A percentile compares a stretch with the other conserved stretches of the same genome.
These are phyloP conservation scores for Fusarium setosum DNA, from an alignment of 2,329 filamentous ascomycete genomes.

Conservation along the genomic window DNA sequence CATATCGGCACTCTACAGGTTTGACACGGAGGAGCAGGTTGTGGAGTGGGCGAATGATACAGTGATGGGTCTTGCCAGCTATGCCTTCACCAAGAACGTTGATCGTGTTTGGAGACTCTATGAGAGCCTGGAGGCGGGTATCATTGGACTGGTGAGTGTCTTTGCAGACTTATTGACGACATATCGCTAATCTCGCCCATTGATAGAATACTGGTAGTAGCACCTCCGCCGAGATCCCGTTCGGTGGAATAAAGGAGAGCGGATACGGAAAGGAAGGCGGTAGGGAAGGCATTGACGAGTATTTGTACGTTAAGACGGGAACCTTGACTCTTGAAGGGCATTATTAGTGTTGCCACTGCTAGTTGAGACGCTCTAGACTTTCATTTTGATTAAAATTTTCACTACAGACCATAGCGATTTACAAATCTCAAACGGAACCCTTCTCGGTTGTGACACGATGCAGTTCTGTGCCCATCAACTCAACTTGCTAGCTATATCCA, in stretches of 20 bases:
- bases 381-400: too few relatives aligned
- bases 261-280: neutral
- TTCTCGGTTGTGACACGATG: too few relatives aligned
- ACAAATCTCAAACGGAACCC: too few relatives aligned
- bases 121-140: slow-evolving; percentile 33
- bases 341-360: too few relatives aligned
- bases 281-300: neutral
- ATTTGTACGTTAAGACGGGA: neutral
- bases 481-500: slow-evolving; percentile 3
- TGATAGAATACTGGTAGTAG: slow-evolving; percentile 23
- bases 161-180: neutral
- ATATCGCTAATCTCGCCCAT: neutral
- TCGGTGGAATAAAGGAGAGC: neutral
- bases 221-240: slow-evolving; percentile 53
- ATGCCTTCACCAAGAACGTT: slow-evolving; percentile 26
- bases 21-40: slow-evolving; percentile 30
- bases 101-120: slow-evolving; percentile 20
- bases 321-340: neutral
- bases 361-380: too few relatives aligned
- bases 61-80: slow-evolving; percentile 21
- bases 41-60: slow-evolving; percentile 25
- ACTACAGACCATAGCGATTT: too few relatives aligned
- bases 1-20: slow-evolving; percentile 20
- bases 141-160: slow-evolving; percentile 23
- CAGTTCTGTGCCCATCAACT: too few relatives aligned